These are phyloP conservation scores for Bauhinia variegata DNA, from an alignment of 306 rosid genomes.

Conservation along the genomic window DNA sequence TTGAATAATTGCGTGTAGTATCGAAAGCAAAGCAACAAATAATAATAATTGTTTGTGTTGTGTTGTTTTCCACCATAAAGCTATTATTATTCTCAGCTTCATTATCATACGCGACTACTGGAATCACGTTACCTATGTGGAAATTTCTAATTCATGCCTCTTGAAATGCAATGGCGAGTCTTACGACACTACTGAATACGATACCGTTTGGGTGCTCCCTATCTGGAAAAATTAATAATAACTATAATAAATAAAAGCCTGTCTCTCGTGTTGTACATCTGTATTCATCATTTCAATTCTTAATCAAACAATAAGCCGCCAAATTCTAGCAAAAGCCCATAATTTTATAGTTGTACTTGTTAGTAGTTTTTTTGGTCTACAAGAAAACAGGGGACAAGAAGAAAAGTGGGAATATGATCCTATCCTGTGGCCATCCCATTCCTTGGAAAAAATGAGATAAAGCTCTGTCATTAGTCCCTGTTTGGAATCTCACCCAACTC, in stretches of 20 bases:
- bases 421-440: constrained; percentile 32
- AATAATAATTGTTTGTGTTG: background rate
- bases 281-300: constrained; percentile 9
- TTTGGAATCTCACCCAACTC: constrained; percentile 41
- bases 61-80: too few species aligned
- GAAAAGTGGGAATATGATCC: constrained; percentile 69
- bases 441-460: constrained; percentile 35
- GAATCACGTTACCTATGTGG: constrained; percentile 41
- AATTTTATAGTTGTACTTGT: too few species aligned
- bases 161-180: too few species aligned
- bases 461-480: constrained; percentile 33
- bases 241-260: too few species aligned
- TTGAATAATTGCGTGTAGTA: background rate
- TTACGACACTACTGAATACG: constrained; percentile 29
- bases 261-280: background rate
- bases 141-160: constrained; percentile 20
- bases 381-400: too few species aligned
- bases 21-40: too few species aligned
- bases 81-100: constrained; percentile 30
- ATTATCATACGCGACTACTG: background rate
- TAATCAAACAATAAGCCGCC: background rate
- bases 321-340: too few species aligned
- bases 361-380: too few species aligned
- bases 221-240: constrained; percentile 16
- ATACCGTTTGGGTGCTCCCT: constrained; percentile 21